Evolutionary conservation across 2,329 filamentous ascomycete genomes (phyloP).

Genomic region (Alternaria triticimaculans): DNA sequence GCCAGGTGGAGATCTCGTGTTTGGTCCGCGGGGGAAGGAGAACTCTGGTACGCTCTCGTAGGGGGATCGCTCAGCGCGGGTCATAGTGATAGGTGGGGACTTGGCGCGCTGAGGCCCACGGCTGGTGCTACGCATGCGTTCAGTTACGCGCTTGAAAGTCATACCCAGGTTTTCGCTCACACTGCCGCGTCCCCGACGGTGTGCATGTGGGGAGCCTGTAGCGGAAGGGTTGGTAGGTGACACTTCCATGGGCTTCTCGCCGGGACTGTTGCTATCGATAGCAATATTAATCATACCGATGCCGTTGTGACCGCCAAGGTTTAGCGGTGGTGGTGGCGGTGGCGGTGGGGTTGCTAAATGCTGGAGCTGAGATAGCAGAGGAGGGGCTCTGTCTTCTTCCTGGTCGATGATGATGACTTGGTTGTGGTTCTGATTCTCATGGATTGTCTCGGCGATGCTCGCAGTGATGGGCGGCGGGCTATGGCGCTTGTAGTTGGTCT

Average conservation of each 20-base stretch:
- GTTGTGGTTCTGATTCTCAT: constrained; percentile 50
- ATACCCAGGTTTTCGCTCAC: constrained; percentile 65
- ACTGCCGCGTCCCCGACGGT: constrained; percentile 62
- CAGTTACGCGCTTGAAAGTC: constrained; percentile 56
- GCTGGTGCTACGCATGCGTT: constrained; percentile 65
- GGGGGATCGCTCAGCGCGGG: constrained; percentile 42
- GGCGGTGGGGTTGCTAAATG: constrained; percentile 64
- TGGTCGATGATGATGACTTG: constrained; percentile 54
- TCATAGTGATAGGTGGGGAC: constrained; percentile 52
- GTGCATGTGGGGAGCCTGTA: constrained; percentile 49
- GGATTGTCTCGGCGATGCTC: constrained; percentile 63
- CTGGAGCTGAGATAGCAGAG: constrained; percentile 66
- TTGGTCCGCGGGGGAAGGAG: constrained; percentile 32
- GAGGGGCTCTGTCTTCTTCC: constrained; percentile 52
- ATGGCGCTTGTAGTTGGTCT: constrained; percentile 47
- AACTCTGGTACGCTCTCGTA: constrained; percentile 54
- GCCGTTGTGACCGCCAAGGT: constrained; percentile 30
- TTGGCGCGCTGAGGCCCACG: constrained; percentile 56
- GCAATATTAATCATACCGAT: constrained; percentile 55
- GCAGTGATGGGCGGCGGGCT: constrained; percentile 53
- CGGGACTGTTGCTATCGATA: constrained; percentile 51
- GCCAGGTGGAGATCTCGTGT: constrained; percentile 34
- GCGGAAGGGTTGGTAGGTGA: constrained; percentile 36
- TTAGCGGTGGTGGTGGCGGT: constrained; percentile 37
- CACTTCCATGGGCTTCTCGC: constrained; percentile 32